Percentiles rank a stretch among this genome's conserved stretches.
Evolutionary conservation across 148 eudicot species (phyloP).

Genomic region (Silene latifolia): DNA sequence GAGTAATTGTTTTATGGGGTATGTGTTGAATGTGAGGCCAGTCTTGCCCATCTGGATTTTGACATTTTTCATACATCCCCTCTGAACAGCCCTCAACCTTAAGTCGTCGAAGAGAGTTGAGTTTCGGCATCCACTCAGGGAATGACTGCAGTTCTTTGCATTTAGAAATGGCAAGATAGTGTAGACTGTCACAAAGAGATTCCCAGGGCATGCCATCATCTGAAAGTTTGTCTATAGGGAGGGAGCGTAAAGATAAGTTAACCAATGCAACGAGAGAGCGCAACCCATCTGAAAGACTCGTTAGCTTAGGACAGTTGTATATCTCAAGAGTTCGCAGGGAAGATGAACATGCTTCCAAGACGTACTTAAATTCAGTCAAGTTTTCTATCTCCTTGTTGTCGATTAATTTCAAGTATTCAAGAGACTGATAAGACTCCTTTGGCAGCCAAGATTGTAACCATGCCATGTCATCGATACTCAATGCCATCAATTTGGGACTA

Average conservation of each 20-base stretch:
- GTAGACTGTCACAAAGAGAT: not conserved
- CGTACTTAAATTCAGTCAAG: not conserved
- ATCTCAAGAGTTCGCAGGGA: not conserved
- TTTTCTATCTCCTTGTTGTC: not conserved
- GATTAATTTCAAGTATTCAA: not conserved
- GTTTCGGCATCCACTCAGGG: conserved; percentile 21
- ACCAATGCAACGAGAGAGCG: not conserved
- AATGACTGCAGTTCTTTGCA: not conserved
- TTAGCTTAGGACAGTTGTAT: not conserved
- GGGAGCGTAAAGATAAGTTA: not conserved
- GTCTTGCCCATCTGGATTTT: conserved; percentile 9
- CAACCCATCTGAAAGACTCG: not conserved
- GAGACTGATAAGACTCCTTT: not conserved
- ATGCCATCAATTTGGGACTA: not conserved
- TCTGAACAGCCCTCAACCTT: not conserved
- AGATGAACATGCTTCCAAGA: not conserved
- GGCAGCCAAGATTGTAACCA: not conserved
- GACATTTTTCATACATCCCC: not conserved
- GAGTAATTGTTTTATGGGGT: not conserved
- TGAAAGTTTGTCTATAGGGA: not conserved
- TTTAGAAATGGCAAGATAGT: not conserved
- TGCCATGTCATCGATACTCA: not conserved
- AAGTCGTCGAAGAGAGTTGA: not conserved
- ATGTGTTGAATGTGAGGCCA: conserved; percentile 11
- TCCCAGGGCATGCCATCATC: conserved; percentile 5